These are phyloP conservation scores for Ophiostoma triangulosporum DNA, from an alignment of 2,329 filamentous ascomycete species.

Conservation along the genomic window DNA sequence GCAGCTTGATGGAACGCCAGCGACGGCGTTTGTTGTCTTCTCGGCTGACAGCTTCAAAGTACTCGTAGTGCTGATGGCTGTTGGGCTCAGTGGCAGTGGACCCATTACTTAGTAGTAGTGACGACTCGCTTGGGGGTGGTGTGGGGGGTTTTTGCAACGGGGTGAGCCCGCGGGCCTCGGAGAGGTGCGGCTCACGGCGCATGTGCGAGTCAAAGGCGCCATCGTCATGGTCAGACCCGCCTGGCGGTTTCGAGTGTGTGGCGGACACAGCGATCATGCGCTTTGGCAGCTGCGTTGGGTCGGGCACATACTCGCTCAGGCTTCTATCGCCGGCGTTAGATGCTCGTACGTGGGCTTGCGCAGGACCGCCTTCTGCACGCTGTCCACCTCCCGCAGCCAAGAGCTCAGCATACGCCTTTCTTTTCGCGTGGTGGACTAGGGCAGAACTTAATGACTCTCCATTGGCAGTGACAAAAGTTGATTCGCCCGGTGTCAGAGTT, in stretches of 20 bases:
- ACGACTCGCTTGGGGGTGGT: slow-evolving; percentile 68
- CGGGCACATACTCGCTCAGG: slow-evolving; percentile 76
- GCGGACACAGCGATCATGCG: slow-evolving; percentile 63
- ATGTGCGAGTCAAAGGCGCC: slow-evolving; percentile 25
- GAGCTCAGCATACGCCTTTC: slow-evolving; percentile 42
- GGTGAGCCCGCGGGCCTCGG: slow-evolving; percentile 61
- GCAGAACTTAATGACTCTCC: slow-evolving; percentile 40
- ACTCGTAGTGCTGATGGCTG: slow-evolving; percentile 37
- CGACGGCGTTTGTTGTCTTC: slow-evolving; percentile 55
- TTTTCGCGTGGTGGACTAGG: slow-evolving; percentile 38
- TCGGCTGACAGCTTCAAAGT: slow-evolving; percentile 56
- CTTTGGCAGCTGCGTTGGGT: slow-evolving; percentile 52
- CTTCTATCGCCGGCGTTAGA: slow-evolving; percentile 62
- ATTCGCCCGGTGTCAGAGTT: slow-evolving; percentile 23
- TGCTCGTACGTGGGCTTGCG: not conserved
- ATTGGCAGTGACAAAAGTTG: slow-evolving; percentile 35
- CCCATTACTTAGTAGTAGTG: slow-evolving; percentile 29
- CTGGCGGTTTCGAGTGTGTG: slow-evolving; percentile 33
- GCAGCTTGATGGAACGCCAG: slow-evolving; percentile 66
- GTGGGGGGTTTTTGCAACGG: slow-evolving; percentile 55
- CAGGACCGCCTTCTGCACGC: slow-evolving; percentile 13
- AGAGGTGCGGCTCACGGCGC: slow-evolving; percentile 69
- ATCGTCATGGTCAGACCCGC: slow-evolving; percentile 12
- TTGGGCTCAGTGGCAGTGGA: slow-evolving; percentile 27
- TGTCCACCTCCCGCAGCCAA: slow-evolving; percentile 17